These are phyloP conservation scores for Brassica cretica DNA, from an alignment of 345 rosid genomes.

Conservation along the genomic window DNA sequence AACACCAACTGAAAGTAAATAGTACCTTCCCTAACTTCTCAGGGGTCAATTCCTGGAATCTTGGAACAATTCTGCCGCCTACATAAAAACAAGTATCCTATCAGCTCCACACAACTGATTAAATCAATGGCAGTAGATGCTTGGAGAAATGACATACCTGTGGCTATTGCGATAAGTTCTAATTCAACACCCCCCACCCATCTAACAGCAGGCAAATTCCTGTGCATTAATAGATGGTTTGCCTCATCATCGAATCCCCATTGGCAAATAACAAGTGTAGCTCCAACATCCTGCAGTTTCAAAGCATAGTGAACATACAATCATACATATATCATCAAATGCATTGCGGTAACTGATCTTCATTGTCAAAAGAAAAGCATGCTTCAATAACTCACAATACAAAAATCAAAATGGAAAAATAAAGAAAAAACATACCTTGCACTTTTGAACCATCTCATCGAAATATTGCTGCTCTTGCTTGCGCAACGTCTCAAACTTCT, in stretches of 20 bases:
- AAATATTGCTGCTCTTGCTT: constrained; percentile 90
- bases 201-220: constrained; percentile 91
- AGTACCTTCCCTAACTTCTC: constrained; percentile 91
- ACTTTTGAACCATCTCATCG: constrained; percentile 92
- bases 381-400: too few species aligned
- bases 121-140: neutral
- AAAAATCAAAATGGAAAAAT: too few species aligned
- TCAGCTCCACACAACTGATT: neutral
- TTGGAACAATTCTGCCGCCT: constrained; percentile 97
- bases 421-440: constrained; percentile 55
- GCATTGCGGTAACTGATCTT: neutral
- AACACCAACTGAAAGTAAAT: constrained; percentile 11
- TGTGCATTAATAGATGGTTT: constrained; percentile 89
- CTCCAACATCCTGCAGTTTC: constrained; percentile 85
- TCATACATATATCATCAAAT: neutral
- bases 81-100: neutral
- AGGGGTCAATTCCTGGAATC: constrained; percentile 94
- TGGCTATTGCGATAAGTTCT: constrained; percentile 94
- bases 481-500: constrained; percentile 89
- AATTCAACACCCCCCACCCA: constrained; percentile 98
- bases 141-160: constrained; percentile 46
- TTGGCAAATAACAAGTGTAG: constrained; percentile 95
- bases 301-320: neutral
- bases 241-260: constrained; percentile 99
- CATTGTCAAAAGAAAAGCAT: neutral